Evolutionary conservation across 441 rosid genomes (phyloP).

Genomic region (Theobroma grandiflorum): DNA sequence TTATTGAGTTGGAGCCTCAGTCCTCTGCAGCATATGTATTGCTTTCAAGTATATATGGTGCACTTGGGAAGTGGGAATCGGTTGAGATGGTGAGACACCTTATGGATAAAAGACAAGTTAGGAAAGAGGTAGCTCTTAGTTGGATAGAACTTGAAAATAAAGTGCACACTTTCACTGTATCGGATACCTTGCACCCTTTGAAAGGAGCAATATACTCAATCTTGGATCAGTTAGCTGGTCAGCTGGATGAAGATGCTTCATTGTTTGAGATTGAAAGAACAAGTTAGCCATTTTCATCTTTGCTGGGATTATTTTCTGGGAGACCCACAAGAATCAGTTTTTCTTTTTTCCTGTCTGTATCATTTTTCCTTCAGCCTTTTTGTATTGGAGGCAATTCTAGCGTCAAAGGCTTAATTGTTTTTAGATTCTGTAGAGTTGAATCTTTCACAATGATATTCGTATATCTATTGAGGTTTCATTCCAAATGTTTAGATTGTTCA

Average conservation of each 20-base stretch:
- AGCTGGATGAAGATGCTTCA: conserved; percentile 53
- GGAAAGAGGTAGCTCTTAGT: conserved; percentile 55
- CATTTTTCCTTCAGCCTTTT: conserved; percentile 20
- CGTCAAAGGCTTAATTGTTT: background rate
- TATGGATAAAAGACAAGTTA: conserved; percentile 47
- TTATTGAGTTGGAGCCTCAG: conserved; percentile 48
- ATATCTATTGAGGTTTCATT: conserved; percentile 16
- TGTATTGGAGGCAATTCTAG: background rate
- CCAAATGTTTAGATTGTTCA: conserved; percentile 19
- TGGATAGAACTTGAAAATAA: conserved; percentile 57
- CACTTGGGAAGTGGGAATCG: conserved; percentile 54
- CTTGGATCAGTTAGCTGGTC: conserved; percentile 52
- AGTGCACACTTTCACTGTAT: conserved; percentile 54
- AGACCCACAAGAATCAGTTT: conserved; percentile 14
- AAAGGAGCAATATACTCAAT: conserved; percentile 50
- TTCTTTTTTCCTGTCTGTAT: conserved; percentile 22
- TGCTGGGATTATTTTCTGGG: conserved; percentile 8
- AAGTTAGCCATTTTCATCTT: conserved; percentile 24
- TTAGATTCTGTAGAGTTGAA: conserved; percentile 28
- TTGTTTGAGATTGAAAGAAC: conserved; percentile 35
- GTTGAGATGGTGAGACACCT: conserved; percentile 55
- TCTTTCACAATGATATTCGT: conserved; percentile 13
- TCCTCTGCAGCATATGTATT: conserved; percentile 57
- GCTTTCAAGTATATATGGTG: conserved; percentile 55
- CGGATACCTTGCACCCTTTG: conserved; percentile 54